Base-by-base conservation (phyloP, 1,139 yeast genomes). In the Yamadazyma mexicana region DNA sequence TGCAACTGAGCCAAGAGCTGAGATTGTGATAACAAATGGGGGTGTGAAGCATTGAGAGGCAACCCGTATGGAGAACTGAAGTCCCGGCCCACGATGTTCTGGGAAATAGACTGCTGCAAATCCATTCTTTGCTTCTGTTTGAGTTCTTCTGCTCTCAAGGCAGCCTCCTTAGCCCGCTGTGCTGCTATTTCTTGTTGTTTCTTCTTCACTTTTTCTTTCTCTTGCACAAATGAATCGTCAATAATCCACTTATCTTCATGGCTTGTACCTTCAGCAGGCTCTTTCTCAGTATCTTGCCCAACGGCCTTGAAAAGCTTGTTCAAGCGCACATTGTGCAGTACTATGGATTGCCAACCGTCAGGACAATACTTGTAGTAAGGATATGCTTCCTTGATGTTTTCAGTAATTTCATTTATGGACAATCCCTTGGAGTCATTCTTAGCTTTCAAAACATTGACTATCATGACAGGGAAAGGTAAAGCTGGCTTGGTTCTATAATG, bases 331-430 rank as follows among this genome's bases (percentile, higher is more conserved):
- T 88, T 89, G 63, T 92, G 98, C 35, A 94, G 77, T 12, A 92
- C 95, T 1, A 95, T 79, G 55, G 87, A 83, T 64, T 92, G 98
- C 99, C 99, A 92, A 2, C 98, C 98, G 59, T 89, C 96, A 1
- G 95, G 89, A 55, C 97, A 89, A 62, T 87, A 92, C 55, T 83
- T 79, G 62, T 87, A 92, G 62, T 87, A 92, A 1, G 98, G 98
- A 59, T 86, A 91, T 9, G 85, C 64, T 31, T 87, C 95, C 56
- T 86, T 86, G 38, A 92, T 87, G 1, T 89, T 87, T 40, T 85
- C 87, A 58, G 87, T 84, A 33, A 92, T 87, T 49, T 89, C 97
- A 10, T 87, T 80, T 35, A 92, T 65, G 0, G 95, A 84, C 76
- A 88, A 77, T 14, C 96, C 96, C 33, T 67, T 71, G 4, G 78